These are phyloP conservation scores for Amorphotheca resinae DNA, from an alignment of 495 filamentous ascomycete genomes.

Conservation along the genomic window DNA sequence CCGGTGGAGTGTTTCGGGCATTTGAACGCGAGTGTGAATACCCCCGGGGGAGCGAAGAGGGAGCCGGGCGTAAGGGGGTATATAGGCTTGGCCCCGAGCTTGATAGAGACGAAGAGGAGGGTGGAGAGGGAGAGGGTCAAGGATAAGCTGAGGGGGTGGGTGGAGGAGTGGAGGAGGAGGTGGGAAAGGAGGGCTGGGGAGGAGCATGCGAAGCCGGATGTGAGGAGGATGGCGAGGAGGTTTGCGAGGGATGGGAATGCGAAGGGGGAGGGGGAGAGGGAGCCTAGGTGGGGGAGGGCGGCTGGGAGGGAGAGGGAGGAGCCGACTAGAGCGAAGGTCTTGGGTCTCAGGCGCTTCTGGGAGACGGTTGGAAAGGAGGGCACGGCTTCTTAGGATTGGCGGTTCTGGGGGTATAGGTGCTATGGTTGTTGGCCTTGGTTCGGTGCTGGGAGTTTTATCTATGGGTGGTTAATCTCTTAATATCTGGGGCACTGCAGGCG, in stretches of 20 bases:
- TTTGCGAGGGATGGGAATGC: constrained; percentile 8
- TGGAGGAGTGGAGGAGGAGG: constrained; percentile 26
- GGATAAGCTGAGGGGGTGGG: constrained; percentile 38
- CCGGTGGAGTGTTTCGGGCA: constrained; percentile 8
- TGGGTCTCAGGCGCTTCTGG: constrained; percentile 20
- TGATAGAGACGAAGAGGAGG: constrained; percentile 34
- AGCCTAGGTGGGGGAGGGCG: neutral
- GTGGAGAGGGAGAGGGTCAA: constrained; percentile 44
- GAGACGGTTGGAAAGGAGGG: constrained; percentile 17
- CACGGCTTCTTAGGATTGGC: neutral
- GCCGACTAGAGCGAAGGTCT: constrained; percentile 19
- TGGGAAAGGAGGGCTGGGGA: constrained; percentile 1
- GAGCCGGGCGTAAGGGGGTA: constrained; percentile 11
- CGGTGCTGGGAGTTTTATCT: too few species aligned
- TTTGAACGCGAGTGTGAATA: neutral
- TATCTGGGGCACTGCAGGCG: too few species aligned
- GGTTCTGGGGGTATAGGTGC: too few species aligned
- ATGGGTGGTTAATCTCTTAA: too few species aligned
- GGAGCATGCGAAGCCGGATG: constrained; percentile 8
- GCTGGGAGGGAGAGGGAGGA: constrained; percentile 5
- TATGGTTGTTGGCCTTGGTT: too few species aligned
- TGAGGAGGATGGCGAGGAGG: constrained; percentile 15
- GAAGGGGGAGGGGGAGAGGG: neutral
- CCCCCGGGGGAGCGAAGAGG: too few species aligned
- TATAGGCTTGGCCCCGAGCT: constrained; percentile 9